These are phyloP conservation scores for Thalia dealbata DNA, from an alignment of 176 grass and related monocot species.

Conservation along the genomic window DNA sequence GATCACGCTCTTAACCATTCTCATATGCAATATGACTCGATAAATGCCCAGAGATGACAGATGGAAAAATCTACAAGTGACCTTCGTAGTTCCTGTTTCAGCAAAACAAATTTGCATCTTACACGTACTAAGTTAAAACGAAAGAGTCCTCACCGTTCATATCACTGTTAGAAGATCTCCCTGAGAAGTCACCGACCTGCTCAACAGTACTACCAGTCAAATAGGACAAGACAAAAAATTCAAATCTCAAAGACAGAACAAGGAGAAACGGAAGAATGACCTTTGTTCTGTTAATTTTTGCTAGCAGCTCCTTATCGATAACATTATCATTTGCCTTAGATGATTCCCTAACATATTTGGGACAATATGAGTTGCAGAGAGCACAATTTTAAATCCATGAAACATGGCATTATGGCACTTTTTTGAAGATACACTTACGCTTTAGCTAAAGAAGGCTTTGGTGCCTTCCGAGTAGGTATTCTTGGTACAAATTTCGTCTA, in stretches of 20 bases:
- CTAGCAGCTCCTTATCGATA: conserved; percentile 15
- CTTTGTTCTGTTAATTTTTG: conserved; percentile 13
- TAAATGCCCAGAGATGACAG: not conserved
- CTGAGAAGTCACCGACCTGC: conserved; percentile 7
- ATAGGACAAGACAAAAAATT: not conserved
- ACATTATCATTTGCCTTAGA: conserved; percentile 12
- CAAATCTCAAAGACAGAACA: not conserved
- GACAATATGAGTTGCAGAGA: not conserved
- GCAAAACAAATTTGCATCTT: not conserved
- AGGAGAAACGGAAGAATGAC: not conserved
- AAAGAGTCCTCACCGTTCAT: conserved; percentile 15
- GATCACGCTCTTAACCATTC: not conserved
- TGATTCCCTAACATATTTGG: conserved; percentile 10
- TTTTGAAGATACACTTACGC: conserved; percentile 9
- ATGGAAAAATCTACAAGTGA: not conserved
- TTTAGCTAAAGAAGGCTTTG: conserved; percentile 3
- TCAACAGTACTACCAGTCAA: not conserved
- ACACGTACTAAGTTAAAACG: not conserved
- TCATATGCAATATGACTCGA: not conserved
- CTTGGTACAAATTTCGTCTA: conserved; percentile 30
- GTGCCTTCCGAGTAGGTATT: conserved; percentile 15
- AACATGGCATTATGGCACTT: not conserved
- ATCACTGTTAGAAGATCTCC: not conserved
- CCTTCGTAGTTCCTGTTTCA: not conserved
- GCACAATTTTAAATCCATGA: not conserved